A percentile compares a stretch with the other conserved stretches of the same genome.
These are phyloP conservation scores for Candida taoyuanica DNA, from an alignment of 805 yeast species.

Conservation along the genomic window DNA sequence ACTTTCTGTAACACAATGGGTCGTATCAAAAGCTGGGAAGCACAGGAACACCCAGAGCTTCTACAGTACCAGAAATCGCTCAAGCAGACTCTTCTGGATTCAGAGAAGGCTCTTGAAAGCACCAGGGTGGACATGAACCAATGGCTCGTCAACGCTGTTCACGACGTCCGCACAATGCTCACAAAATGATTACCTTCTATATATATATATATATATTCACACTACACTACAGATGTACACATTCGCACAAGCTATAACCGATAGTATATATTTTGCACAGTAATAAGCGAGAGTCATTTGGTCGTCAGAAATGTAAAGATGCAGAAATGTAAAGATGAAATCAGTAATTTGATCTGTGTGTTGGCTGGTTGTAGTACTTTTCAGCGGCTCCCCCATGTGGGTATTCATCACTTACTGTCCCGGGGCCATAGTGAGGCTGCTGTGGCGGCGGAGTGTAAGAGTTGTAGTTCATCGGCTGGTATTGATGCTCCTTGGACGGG, in stretches of 20 bases:
- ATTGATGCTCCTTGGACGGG: slow-evolving; percentile 13
- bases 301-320: not conserved
- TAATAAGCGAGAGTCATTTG: slow-evolving; percentile 3
- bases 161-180: slow-evolving; percentile 20
- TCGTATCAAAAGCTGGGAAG: slow-evolving; percentile 29
- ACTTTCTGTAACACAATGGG: slow-evolving; percentile 35
- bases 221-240: too few relatives aligned
- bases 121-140: slow-evolving; percentile 13
- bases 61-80: slow-evolving; percentile 24
- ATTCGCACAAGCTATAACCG: too few relatives aligned
- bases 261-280: not conserved
- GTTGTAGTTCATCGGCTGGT: slow-evolving; percentile 6
- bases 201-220: too few relatives aligned
- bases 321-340: not conserved
- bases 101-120: slow-evolving; percentile 14
- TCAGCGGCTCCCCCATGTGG: slow-evolving; percentile 5
- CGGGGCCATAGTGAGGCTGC: slow-evolving; percentile 16
- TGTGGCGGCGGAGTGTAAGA: slow-evolving; percentile 5
- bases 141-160: slow-evolving; percentile 17
- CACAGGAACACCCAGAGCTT: slow-evolving; percentile 35
- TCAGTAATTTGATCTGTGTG: slow-evolving; percentile 3
- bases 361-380: slow-evolving; percentile 7
- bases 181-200: too few relatives aligned
- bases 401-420: slow-evolving; percentile 16
- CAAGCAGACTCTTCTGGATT: slow-evolving; percentile 16